Evolutionary conservation across 2,329 filamentous ascomycete species (phyloP).

Genomic region (Neurospora sp.): DNA sequence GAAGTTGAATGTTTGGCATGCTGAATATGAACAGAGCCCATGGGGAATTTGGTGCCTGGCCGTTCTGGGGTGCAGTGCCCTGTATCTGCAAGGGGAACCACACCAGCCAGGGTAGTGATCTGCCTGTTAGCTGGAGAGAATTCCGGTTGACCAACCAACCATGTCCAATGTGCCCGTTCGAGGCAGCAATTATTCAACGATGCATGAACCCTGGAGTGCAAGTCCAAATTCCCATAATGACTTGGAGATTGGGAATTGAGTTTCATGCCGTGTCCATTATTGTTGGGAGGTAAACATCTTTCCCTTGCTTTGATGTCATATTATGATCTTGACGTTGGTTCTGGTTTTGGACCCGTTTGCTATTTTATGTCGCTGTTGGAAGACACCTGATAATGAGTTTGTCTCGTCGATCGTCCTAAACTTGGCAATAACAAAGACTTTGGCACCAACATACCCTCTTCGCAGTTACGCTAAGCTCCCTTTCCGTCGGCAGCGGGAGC

Average conservation of each 20-base stretch:
- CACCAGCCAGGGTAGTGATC: background rate
- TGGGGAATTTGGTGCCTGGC: background rate
- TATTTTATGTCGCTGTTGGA: background rate
- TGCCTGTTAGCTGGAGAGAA: background rate
- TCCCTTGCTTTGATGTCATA: background rate
- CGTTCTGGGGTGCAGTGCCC: background rate
- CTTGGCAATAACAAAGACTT: background rate
- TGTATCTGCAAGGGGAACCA: background rate
- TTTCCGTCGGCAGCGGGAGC: background rate
- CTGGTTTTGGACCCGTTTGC: background rate
- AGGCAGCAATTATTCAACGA: background rate
- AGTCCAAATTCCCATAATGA: background rate
- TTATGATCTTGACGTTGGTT: background rate
- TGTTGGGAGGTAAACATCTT: background rate
- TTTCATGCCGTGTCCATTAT: background rate
- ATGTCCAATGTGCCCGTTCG: background rate
- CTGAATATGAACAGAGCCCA: background rate
- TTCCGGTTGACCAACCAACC: background rate
- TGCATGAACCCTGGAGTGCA: background rate
- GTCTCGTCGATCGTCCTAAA: background rate
- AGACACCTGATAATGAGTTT: background rate
- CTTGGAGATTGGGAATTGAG: background rate
- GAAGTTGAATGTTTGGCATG: background rate
- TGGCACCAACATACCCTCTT: background rate
- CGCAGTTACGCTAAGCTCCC: background rate